Percentiles rank a stretch among this genome's conserved stretches.
Conservation (phyloP, 2,329 filamentous ascomycete genomes). For the Fusarium sp. region DNA sequence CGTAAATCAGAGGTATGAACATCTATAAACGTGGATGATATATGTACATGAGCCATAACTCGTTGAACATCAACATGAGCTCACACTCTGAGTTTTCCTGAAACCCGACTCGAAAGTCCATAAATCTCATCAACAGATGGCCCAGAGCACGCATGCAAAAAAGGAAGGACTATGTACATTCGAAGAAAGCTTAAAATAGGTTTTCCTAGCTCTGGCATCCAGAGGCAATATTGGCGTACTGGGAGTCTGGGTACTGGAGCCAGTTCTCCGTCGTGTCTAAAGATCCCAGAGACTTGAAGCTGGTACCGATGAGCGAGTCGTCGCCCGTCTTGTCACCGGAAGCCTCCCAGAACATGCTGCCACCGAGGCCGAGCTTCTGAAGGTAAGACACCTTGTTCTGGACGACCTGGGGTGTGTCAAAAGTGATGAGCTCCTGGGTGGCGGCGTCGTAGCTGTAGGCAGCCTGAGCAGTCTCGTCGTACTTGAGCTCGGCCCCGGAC, state of each 20-base stretch:
- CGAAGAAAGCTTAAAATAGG: neutral
- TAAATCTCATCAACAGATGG: slow-evolving; percentile 45
- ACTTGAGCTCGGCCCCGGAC: slow-evolving; percentile 17
- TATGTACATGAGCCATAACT: slow-evolving; percentile 2
- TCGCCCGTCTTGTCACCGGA: slow-evolving; percentile 27
- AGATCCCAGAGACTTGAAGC: slow-evolving; percentile 9
- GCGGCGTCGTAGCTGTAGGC: slow-evolving; percentile 32
- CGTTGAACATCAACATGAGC: neutral
- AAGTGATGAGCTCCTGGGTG: slow-evolving; percentile 29
- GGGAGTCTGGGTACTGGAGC: slow-evolving; percentile 49
- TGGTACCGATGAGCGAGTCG: slow-evolving; percentile 26
- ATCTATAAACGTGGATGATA: neutral
- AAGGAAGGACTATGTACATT: neutral
- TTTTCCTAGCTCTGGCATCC: slow-evolving; percentile 8
- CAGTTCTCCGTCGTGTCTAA: slow-evolving; percentile 28
- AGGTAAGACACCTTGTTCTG: slow-evolving; percentile 26
- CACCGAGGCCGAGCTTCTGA: slow-evolving; percentile 18
- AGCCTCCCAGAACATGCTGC: slow-evolving; percentile 37
- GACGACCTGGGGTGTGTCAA: slow-evolving; percentile 20
- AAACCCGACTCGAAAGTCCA: neutral
- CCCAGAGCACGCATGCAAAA: slow-evolving; percentile 51
- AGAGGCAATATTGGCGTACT: slow-evolving; percentile 64
- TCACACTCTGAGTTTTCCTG: neutral
- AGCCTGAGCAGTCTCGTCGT: slow-evolving; percentile 22
- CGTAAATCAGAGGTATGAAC: neutral